phyloP scores from a whole-genome alignment of 495 filamentous ascomycete species.

The Podospora pseudoanserina region DNA sequence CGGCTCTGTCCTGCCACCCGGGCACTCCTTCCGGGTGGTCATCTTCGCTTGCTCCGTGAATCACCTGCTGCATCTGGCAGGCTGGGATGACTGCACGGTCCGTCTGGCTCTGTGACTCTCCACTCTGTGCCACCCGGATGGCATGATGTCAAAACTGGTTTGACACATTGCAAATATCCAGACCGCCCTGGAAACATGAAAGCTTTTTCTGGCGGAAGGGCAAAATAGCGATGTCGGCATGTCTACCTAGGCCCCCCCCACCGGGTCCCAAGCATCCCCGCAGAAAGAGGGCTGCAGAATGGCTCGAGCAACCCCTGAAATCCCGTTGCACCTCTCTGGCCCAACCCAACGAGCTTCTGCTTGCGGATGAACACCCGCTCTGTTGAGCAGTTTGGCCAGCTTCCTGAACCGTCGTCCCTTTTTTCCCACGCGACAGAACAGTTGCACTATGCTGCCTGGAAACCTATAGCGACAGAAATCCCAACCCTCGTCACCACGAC shows the following conservation, averaged over 20 bases:
- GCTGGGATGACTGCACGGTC: conserved; percentile 11
- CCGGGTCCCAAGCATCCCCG: neutral
- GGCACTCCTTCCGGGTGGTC: conserved; percentile 1
- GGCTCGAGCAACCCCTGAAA: neutral
- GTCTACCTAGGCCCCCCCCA: neutral
- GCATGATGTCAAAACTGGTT: neutral
- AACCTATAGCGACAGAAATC: conserved; percentile 4
- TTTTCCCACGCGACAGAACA: neutral
- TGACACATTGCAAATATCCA: conserved; percentile 3
- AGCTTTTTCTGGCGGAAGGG: neutral
- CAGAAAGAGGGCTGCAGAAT: conserved; percentile 12
- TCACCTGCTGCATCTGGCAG: conserved; percentile 24
- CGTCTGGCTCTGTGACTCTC: conserved; percentile 13
- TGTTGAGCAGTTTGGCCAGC: conserved; percentile 18
- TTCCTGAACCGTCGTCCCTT: conserved; percentile 28
- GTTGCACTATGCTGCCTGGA: neutral
- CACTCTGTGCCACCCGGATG: conserved; percentile 9
- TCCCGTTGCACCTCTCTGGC: conserved; percentile 13
- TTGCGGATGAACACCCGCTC: conserved; percentile 17
- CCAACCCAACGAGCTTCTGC: conserved; percentile 12
- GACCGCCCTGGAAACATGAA: neutral
- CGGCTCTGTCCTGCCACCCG: neutral
- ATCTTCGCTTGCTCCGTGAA: neutral
- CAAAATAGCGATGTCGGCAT: conserved; percentile 11
- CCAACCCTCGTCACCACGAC: neutral